phyloP scores from a whole-genome alignment of 169 alveolate species.

The Cryptosporidium andersoni region DNA sequence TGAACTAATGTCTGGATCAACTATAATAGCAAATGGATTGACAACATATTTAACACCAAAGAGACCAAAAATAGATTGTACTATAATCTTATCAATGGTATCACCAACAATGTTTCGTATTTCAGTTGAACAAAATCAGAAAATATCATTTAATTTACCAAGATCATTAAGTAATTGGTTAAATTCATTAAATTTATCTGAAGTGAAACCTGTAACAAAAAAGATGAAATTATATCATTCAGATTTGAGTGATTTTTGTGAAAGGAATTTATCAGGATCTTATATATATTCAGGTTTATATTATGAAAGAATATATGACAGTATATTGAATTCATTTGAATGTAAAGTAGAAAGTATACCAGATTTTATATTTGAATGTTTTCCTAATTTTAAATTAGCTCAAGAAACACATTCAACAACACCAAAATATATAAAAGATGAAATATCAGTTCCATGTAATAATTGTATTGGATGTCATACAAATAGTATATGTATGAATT shows the following conservation, averaged over 20 bases:
- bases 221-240: constrained; percentile 51
- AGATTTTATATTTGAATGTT: constrained; percentile 58
- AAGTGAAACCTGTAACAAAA: constrained; percentile 5
- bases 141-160: constrained; percentile 37
- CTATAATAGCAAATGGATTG: constrained; percentile 55
- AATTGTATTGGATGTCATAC: constrained; percentile 37
- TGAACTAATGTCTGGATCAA: constrained; percentile 7
- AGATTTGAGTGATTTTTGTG: constrained; percentile 36
- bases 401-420: constrained; percentile 13
- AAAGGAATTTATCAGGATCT: constrained; percentile 13
- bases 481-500: constrained; percentile 25
- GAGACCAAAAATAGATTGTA: constrained; percentile 36
- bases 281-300: constrained; percentile 61
- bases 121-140: constrained; percentile 43
- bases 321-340: constrained; percentile 35
- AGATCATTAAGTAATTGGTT: constrained; percentile 22
- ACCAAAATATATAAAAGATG: constrained; percentile 34
- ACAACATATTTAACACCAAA: constrained; percentile 5
- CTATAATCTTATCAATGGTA: constrained; percentile 40
- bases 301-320: constrained; percentile 26
- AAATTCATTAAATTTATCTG: background rate
- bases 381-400: constrained; percentile 62
- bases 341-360: constrained; percentile 37
- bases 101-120: constrained; percentile 67
- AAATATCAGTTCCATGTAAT: constrained; percentile 27